A percentile compares a stretch with the other conserved stretches of the same genome.
phyloP scores from a whole-genome alignment of 768 basidiomycete species.

The Amanita subjunquillea region DNA sequence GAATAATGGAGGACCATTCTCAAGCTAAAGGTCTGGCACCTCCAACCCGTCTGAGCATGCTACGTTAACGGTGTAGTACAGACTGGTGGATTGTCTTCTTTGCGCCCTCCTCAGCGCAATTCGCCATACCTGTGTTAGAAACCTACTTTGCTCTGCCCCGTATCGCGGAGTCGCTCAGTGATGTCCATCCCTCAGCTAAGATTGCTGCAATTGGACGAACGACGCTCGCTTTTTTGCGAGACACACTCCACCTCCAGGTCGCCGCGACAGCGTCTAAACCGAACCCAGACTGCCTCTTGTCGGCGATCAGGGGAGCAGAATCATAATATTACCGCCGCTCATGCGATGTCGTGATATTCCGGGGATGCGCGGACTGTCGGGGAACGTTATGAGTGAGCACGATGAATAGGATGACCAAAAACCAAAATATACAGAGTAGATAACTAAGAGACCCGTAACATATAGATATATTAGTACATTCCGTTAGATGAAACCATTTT shows the following conservation, averaged over 20 bases:
- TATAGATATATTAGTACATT: too few species aligned
- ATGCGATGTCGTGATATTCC: too few species aligned
- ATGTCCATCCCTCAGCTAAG: slow-evolving; percentile 12
- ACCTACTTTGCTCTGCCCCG: slow-evolving; percentile 32
- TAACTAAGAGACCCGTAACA: neutral
- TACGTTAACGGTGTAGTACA: neutral
- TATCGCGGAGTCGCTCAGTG: neutral
- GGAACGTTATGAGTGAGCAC: too few species aligned
- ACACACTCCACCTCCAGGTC: slow-evolving; percentile 36
- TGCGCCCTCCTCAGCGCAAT: slow-evolving; percentile 61
- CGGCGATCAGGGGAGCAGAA: slow-evolving; percentile 14
- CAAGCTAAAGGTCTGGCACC: neutral
- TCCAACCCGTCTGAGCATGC: too few species aligned
- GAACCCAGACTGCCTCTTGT: slow-evolving; percentile 38
- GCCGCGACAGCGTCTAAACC: slow-evolving; percentile 48
- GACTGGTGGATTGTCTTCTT: slow-evolving; percentile 69
- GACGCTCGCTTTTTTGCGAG: slow-evolving; percentile 40
- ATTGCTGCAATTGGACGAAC: slow-evolving; percentile 65
- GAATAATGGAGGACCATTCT: neutral
- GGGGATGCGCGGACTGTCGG: too few species aligned
- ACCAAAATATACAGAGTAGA: too few species aligned
- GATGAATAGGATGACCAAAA: too few species aligned
- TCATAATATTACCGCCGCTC: neutral
- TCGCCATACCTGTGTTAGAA: slow-evolving; percentile 40
- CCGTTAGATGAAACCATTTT: too few species aligned